phyloP scores from a whole-genome alignment of 2,329 filamentous ascomycete genomes.

The Chaetomiaceae sp. region DNA sequence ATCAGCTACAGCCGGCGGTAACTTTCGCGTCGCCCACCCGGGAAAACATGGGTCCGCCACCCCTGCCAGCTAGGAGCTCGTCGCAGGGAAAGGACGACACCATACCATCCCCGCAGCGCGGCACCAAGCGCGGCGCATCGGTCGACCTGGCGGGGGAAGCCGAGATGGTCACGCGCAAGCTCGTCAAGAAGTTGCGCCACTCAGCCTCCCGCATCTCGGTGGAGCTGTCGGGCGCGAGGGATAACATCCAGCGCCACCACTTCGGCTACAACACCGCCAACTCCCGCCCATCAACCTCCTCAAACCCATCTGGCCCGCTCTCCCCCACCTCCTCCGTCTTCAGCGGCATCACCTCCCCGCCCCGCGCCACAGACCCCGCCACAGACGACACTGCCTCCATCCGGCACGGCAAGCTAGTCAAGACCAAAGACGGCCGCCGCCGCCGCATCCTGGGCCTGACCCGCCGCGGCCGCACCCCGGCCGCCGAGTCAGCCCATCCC shows the following conservation, averaged over 20 bases:
- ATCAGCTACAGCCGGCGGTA: slow-evolving; percentile 11
- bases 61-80: slow-evolving; percentile 8
- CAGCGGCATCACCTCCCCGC: neutral
- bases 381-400: slow-evolving; percentile 1
- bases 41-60: slow-evolving; percentile 2
- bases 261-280: slow-evolving; percentile 1
- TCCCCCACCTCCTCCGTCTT: slow-evolving; percentile 6
- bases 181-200: slow-evolving; percentile 50
- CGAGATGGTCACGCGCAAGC: slow-evolving; percentile 31
- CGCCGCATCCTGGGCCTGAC: slow-evolving; percentile 10
- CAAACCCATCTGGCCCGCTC: neutral
- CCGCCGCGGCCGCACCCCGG: neutral
- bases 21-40: slow-evolving; percentile 2
- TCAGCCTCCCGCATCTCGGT: slow-evolving; percentile 39
- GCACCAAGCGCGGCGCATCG: slow-evolving; percentile 43
- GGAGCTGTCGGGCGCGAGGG: slow-evolving; percentile 27
- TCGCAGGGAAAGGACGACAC: slow-evolving; percentile 2
- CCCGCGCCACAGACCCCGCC: neutral
- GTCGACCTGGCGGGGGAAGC: slow-evolving; percentile 15
- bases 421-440: slow-evolving; percentile 9
- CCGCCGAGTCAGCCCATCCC: neutral
- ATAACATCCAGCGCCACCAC: neutral
- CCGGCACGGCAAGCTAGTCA: slow-evolving; percentile 12
- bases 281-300: slow-evolving; percentile 17
- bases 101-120: slow-evolving; percentile 31